These are phyloP conservation scores for Aspergillus taichungensis DNA, from an alignment of 495 filamentous ascomycete genomes.

Conservation along the genomic window DNA sequence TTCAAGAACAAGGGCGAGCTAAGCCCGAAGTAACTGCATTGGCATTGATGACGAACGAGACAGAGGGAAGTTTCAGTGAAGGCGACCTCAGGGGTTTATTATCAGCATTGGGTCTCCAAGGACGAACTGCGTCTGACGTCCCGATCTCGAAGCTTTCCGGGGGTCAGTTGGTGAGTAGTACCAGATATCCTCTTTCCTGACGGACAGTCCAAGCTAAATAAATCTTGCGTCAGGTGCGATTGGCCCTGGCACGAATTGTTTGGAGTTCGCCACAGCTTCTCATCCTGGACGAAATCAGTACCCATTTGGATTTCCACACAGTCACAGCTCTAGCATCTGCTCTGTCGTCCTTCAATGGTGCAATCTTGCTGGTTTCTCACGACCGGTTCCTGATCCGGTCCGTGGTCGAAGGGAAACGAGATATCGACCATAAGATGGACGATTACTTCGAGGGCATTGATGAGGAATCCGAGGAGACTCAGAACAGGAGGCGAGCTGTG, in stretches of 20 bases:
- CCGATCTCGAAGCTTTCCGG: constrained; percentile 61
- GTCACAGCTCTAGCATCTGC: constrained; percentile 59
- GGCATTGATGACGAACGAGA: constrained; percentile 42
- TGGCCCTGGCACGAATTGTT: constrained; percentile 61
- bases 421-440: constrained; percentile 30
- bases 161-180: constrained; percentile 50
- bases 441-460: constrained; percentile 43
- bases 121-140: constrained; percentile 57
- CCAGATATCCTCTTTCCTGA: not conserved
- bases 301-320: constrained; percentile 74
- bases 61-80: constrained; percentile 44
- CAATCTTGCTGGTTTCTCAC: constrained; percentile 64
- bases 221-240: constrained; percentile 43
- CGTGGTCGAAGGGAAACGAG: constrained; percentile 55
- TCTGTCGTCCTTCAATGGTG: constrained; percentile 57
- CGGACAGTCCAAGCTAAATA: not conserved
- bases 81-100: constrained; percentile 53
- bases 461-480: constrained; percentile 36
- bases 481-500: constrained; percentile 44
- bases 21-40: constrained; percentile 53
- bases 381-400: constrained; percentile 66
- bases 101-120: constrained; percentile 54
- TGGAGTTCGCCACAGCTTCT: constrained; percentile 62
- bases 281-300: constrained; percentile 76
- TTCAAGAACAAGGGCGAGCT: constrained; percentile 40